These are phyloP conservation scores for Coemansia biformis DNA, from an alignment of 192 early-diverging fungal genomes.

Conservation along the genomic window DNA sequence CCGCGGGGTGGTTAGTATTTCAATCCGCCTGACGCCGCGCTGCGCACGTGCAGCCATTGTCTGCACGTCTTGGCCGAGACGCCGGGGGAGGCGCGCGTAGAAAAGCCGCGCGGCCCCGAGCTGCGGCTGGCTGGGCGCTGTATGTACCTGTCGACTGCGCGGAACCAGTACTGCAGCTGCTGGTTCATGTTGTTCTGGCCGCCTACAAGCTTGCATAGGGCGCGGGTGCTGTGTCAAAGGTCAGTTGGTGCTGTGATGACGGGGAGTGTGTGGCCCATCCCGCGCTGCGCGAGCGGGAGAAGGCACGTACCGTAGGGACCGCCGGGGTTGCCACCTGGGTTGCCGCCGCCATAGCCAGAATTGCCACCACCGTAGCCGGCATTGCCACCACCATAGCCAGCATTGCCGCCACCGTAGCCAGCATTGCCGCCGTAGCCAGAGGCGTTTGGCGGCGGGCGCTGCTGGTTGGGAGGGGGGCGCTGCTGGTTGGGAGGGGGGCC, in stretches of 20 bases:
- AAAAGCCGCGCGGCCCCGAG: too few species aligned
- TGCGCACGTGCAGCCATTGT: too few species aligned
- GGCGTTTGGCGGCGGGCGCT: slow-evolving; percentile 6
- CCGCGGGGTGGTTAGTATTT: background rate
- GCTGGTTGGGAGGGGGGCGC: background rate
- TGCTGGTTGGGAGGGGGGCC: slow-evolving; percentile 10
- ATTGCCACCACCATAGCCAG: slow-evolving; percentile 1
- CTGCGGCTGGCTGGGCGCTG: too few species aligned
- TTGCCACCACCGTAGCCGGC: slow-evolving; percentile 1
- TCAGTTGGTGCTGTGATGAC: too few species aligned
- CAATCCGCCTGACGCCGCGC: too few species aligned
- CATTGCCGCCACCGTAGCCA: slow-evolving; percentile 5
- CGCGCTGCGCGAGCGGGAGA: too few species aligned
- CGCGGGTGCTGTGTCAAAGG: too few species aligned
- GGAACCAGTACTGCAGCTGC: slow-evolving; percentile 48
- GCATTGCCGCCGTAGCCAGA: slow-evolving; percentile 10
- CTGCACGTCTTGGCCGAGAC: too few species aligned
- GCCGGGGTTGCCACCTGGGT: slow-evolving; percentile 2
- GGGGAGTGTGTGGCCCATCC: too few species aligned
- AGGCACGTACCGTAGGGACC: too few species aligned
- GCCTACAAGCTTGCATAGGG: background rate
- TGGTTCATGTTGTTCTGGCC: slow-evolving; percentile 7
- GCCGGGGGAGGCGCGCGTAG: too few species aligned
- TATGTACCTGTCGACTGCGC: slow-evolving; percentile 43
- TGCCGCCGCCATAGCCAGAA: slow-evolving; percentile 13